Evolutionary conservation across 768 basidiomycete species (phyloP).

Genomic region (Xerocomus potaroensis): DNA sequence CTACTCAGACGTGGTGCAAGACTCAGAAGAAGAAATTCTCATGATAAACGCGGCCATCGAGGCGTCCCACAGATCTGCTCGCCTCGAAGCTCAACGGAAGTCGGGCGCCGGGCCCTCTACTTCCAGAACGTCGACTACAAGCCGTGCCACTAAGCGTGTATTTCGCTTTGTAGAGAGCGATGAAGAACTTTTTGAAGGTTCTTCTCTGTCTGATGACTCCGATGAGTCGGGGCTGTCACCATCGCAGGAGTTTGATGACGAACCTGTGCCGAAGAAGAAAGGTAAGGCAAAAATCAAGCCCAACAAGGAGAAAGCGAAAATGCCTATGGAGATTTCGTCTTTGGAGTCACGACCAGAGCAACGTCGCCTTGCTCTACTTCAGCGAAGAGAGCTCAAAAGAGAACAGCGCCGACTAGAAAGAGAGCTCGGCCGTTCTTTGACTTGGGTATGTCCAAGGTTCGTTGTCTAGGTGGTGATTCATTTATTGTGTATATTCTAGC

Average conservation of each 20-base stretch:
- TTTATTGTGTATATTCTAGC: conserved; percentile 39
- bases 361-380: conserved; percentile 18
- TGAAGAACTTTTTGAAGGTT: conserved; percentile 7
- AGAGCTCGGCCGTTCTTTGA: conserved; percentile 71
- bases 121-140: conserved; percentile 37
- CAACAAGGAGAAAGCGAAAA: conserved; percentile 11
- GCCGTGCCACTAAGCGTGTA: conserved; percentile 37
- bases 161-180: conserved; percentile 6
- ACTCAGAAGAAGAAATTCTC: conserved; percentile 36
- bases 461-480: conserved; percentile 4
- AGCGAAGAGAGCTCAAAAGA: conserved; percentile 31
- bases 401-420: conserved; percentile 49
- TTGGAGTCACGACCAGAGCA: conserved; percentile 9
- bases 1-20: conserved; percentile 19
- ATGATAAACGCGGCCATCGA: conserved; percentile 58
- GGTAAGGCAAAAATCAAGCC: conserved; percentile 29
- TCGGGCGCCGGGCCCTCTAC: conserved; percentile 30
- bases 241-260: conserved; percentile 12
- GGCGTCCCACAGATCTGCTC: conserved; percentile 44
- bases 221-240: conserved; percentile 8
- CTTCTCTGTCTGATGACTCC: not conserved
- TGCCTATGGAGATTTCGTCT: not conserved
- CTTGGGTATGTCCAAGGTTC: conserved; percentile 45
- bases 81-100: conserved; percentile 25
- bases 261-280: conserved; percentile 29